Base-by-base conservation (phyloP, 2,329 filamentous ascomycete genomes). In the Dactylella cylindrospora region DNA sequence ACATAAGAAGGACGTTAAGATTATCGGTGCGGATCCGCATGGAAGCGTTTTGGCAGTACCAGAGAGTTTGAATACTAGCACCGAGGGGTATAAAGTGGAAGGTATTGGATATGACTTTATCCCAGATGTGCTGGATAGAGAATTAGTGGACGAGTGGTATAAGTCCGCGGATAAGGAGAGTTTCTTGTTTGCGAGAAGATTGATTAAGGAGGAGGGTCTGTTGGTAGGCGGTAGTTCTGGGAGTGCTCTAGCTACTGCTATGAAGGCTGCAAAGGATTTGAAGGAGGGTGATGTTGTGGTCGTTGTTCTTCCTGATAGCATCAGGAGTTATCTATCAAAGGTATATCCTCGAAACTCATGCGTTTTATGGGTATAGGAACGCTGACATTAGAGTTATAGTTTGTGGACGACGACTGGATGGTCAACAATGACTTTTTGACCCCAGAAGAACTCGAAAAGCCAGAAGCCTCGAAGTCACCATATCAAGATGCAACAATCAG, bases 101-200 rank as follows among this genome's bases (percentile, higher is more conserved):
- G 93, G 93, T 35, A 98, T 98, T 70, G 93, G 93, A 15, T 98
- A 98, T 73, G 93, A 98, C 73, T 98, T 98, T 73, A 86, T 98
- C 60, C 93, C 94, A 5, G 88, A 97, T 19, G 94, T 98, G 3
- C 78, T 98, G 51, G 84, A 93, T 67, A 88, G 85, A 70, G 74
- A 84, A 22, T 73, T 81, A 3, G 87, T 98, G 23, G 88, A 96
- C 73, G 86, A 85, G 71, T 98, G 93, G 93, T 97, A 96, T 78
- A 98, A 98, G 82, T 98, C 93, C 2, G 88, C 91, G 64, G 93
- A 98, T 71, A 81, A 82, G 64, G 87, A 95, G 72, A 90, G 90
- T 2, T 98, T 98, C 76, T 79, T 84, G 72, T 90, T 88, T 70
- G 88, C 93, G n/a, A 81, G 94, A 45, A 80, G 90, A 35, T 76